Conservation (phyloP, 1,139 yeast genomes). For the Scheffersomyces segobiensis region DNA sequence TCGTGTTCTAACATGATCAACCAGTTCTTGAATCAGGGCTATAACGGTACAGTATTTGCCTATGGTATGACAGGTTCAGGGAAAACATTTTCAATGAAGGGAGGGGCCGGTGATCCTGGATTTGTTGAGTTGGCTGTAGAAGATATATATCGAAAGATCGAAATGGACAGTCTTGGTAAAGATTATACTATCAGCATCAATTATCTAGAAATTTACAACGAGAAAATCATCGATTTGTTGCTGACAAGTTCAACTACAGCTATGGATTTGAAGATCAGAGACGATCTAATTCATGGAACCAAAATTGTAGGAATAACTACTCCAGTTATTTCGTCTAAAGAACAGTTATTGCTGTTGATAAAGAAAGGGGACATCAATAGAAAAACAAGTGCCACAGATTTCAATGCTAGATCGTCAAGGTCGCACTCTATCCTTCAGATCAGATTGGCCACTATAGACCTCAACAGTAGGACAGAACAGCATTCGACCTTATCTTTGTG, state of each 20-base stretch:
- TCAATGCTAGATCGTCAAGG: slow-evolving; percentile 79
- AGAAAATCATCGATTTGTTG: slow-evolving; percentile 74
- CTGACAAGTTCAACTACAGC: slow-evolving; percentile 18
- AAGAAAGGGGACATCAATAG: slow-evolving; percentile 72
- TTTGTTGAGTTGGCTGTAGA: slow-evolving; percentile 73
- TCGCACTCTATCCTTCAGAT: slow-evolving; percentile 91
- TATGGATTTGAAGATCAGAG: slow-evolving; percentile 69
- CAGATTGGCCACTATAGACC: slow-evolving; percentile 48
- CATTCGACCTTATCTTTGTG: slow-evolving; percentile 78
- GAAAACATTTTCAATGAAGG: slow-evolving; percentile 90
- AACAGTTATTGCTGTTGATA: slow-evolving; percentile 63
- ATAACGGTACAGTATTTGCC: slow-evolving; percentile 87
- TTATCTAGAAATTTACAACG: slow-evolving; percentile 90
- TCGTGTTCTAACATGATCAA: slow-evolving; percentile 64
- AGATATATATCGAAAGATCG: slow-evolving; percentile 59
- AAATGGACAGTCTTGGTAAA: slow-evolving; percentile 23
- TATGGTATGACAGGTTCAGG: slow-evolving; percentile 98
- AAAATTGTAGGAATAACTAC: slow-evolving; percentile 75
- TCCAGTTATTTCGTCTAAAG: slow-evolving; percentile 53
- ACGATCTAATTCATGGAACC: slow-evolving; percentile 72
- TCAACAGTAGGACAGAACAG: slow-evolving; percentile 40
- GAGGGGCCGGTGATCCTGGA: slow-evolving; percentile 68
- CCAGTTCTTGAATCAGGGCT: slow-evolving; percentile 70
- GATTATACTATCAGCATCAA: slow-evolving; percentile 56
- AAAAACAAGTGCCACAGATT: slow-evolving; percentile 87